Percentiles rank a stretch among this genome's conserved stretches.
Conservation (phyloP, 2,329 filamentous ascomycete species). For the Didymella pinodella region DNA sequence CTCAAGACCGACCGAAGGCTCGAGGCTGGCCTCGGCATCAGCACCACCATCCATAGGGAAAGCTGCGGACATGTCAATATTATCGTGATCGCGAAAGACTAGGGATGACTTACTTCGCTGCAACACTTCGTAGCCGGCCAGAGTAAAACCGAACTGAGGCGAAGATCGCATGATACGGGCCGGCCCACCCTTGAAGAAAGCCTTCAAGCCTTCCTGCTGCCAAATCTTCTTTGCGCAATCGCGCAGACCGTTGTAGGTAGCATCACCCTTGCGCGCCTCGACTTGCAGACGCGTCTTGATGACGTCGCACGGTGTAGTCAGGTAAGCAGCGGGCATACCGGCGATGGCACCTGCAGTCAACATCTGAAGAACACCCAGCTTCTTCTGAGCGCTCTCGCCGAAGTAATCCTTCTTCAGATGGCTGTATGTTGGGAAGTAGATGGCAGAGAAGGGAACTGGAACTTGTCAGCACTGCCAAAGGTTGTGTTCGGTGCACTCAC, state of each 20-base stretch:
- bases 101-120: constrained; percentile 61
- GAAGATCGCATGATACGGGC: constrained; percentile 94
- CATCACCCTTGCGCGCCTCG: constrained; percentile 94
- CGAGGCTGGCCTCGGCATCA: constrained; percentile 59
- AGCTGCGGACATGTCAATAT: constrained; percentile 37
- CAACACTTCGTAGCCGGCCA: constrained; percentile 92
- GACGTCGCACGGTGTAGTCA: constrained; percentile 97
- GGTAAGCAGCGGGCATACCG: constrained; percentile 70
- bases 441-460: constrained; percentile 90
- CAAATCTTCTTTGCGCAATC: constrained; percentile 85
- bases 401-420: constrained; percentile 95
- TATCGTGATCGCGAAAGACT: background rate
- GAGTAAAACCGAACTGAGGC: constrained; percentile 96
- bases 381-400: constrained; percentile 85
- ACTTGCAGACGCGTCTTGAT: constrained; percentile 99
- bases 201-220: constrained; percentile 90
- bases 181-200: constrained; percentile 98
- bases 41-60: constrained; percentile 76
- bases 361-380: constrained; percentile 88
- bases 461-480: constrained; percentile 21
- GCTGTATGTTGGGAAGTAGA: constrained; percentile 97
- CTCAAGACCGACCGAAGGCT: constrained; percentile 69
- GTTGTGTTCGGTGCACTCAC: constrained; percentile 29
- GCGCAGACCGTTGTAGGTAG: constrained; percentile 82
- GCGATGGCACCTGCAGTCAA: constrained; percentile 90